Conservation (phyloP, 441 rosid species). For the Erodium trifolium region DNA sequence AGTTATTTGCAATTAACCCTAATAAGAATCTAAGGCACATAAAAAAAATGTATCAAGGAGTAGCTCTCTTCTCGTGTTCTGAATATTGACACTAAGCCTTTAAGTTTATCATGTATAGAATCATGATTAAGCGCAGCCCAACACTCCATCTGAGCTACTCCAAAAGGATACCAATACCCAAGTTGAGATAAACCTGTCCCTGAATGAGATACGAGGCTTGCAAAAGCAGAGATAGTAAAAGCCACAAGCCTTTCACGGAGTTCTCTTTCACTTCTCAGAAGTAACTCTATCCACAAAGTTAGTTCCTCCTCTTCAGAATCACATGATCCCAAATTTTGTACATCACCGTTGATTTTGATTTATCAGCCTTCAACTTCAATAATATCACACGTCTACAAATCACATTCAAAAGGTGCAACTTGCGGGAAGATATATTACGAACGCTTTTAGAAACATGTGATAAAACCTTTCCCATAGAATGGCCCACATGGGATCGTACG, state of each 20-base stretch:
- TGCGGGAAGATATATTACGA: constrained; percentile 47
- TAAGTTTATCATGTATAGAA: constrained; percentile 30
- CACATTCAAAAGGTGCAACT: constrained; percentile 63
- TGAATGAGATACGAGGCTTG: constrained; percentile 22
- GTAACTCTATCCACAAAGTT: constrained; percentile 48
- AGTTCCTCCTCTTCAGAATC: constrained; percentile 31
- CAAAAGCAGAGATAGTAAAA: constrained; percentile 47
- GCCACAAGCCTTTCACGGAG: constrained; percentile 69
- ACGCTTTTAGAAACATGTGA: constrained; percentile 33
- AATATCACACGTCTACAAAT: constrained; percentile 57
- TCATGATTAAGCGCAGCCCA: constrained; percentile 50
- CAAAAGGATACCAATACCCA: constrained; percentile 51
- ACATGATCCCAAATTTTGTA: constrained; percentile 21
- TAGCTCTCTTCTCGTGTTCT: constrained; percentile 39
- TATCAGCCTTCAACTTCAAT: constrained; percentile 48
- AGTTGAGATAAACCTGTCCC: constrained; percentile 19
- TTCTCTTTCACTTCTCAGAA: constrained; percentile 62
- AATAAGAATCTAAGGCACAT: too few relatives aligned
- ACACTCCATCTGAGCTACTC: constrained; percentile 61
- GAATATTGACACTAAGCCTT: constrained; percentile 36
- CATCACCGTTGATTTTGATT: constrained; percentile 30
- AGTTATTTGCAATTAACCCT: too few relatives aligned
- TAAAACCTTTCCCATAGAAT: constrained; percentile 37
- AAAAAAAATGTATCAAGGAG: constrained; percentile 6
- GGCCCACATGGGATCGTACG: constrained; percentile 33